Conservation (phyloP, 2,329 filamentous ascomycete genomes). For the Fusarium brevicatenulatum region DNA sequence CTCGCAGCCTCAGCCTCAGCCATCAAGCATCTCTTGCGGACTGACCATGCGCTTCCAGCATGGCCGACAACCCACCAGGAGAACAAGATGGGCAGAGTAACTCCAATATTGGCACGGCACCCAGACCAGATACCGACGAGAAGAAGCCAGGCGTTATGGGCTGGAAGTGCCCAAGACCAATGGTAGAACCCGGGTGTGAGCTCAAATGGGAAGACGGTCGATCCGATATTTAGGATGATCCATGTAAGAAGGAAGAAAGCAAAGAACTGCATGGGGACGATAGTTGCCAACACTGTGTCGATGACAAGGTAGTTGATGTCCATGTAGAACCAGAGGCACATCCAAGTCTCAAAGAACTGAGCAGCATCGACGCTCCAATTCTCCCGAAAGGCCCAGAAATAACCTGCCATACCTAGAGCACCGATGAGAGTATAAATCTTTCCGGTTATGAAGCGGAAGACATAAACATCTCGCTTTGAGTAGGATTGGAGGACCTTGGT, state of each 20-base stretch:
- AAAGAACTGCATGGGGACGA: conserved; percentile 49
- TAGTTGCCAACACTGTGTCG: conserved; percentile 44
- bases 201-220: conserved; percentile 21
- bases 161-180: conserved; percentile 18
- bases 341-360: conserved; percentile 43
- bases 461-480: background rate
- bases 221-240: conserved; percentile 39
- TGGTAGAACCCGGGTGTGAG: conserved; percentile 25
- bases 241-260: conserved; percentile 55
- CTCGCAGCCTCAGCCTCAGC: conserved; percentile 1
- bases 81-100: conserved; percentile 19
- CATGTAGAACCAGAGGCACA: conserved; percentile 51
- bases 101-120: background rate
- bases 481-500: background rate
- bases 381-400: conserved; percentile 56
- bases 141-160: conserved; percentile 17
- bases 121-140: conserved; percentile 26
- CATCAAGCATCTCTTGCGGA: conserved; percentile 24
- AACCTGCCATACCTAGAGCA: conserved; percentile 50
- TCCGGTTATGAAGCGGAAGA: background rate
- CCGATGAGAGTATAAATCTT: background rate
- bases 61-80: conserved; percentile 24
- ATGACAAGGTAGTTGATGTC: conserved; percentile 55
- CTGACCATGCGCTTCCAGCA: conserved; percentile 17
- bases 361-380: conserved; percentile 50